These are phyloP conservation scores for Fusarium sp. DNA, from an alignment of 2,329 filamentous ascomycete genomes.

Conservation along the genomic window DNA sequence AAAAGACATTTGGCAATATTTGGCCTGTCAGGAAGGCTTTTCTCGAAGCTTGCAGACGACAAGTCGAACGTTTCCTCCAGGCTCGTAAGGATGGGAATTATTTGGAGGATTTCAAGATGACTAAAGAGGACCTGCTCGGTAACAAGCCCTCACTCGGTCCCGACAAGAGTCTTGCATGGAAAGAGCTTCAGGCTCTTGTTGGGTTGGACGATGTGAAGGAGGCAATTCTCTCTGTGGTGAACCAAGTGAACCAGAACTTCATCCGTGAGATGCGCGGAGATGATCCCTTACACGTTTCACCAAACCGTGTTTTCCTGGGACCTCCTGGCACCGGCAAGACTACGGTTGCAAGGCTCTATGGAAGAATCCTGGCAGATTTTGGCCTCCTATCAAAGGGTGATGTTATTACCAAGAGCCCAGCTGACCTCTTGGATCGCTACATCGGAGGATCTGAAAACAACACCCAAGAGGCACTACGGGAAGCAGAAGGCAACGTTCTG, in stretches of 20 bases:
- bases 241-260: constrained; percentile 73
- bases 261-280: constrained; percentile 73
- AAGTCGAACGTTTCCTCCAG: constrained; percentile 67
- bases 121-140: constrained; percentile 78
- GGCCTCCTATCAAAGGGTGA: constrained; percentile 66
- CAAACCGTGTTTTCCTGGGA: constrained; percentile 80
- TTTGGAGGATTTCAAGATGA: constrained; percentile 54
- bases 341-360: constrained; percentile 79
- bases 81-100: constrained; percentile 52
- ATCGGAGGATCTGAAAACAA: constrained; percentile 78
- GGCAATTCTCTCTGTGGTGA: constrained; percentile 60
- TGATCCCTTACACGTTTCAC: constrained; percentile 67
- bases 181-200: constrained; percentile 69
- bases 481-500: constrained; percentile 78
- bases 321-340: constrained; percentile 82
- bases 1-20: constrained; percentile 80
- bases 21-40: constrained; percentile 72
- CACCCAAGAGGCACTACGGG: constrained; percentile 77
- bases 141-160: constrained; percentile 72
- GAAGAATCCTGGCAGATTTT: constrained; percentile 75
- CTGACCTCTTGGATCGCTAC: constrained; percentile 76
- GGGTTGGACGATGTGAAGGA: constrained; percentile 75
- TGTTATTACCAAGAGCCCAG: constrained; percentile 79
- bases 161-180: constrained; percentile 68
- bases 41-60: constrained; percentile 66